phyloP scores from a whole-genome alignment of 2,329 filamentous ascomycete genomes.

The Claviceps humidiphila region DNA sequence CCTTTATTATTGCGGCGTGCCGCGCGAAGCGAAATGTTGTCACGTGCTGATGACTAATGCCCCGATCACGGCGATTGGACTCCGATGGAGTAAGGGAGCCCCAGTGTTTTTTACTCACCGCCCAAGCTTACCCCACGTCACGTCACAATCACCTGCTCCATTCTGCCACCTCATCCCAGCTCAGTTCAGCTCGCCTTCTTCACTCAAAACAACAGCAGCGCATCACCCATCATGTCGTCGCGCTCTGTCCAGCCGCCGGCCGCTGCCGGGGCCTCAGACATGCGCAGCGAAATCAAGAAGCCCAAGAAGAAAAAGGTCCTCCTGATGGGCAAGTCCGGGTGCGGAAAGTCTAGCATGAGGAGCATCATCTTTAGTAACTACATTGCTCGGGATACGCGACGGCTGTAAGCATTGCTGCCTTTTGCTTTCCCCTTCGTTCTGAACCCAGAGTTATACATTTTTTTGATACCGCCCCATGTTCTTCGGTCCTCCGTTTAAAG shows the following conservation, averaged over 20 bases:
- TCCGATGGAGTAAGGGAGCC: too few relatives aligned
- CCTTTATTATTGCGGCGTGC: too few relatives aligned
- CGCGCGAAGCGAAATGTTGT: too few relatives aligned
- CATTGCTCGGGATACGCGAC: constrained; percentile 85
- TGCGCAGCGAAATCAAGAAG: constrained; percentile 44
- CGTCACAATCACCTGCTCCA: not conserved
- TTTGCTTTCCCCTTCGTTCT: too few relatives aligned
- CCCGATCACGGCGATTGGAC: too few relatives aligned
- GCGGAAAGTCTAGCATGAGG: constrained; percentile 95
- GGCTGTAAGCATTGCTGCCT: constrained; percentile 41
- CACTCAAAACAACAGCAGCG: not conserved
- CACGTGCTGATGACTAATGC: too few relatives aligned
- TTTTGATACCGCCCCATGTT: too few relatives aligned
- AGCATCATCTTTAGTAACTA: constrained; percentile 99
- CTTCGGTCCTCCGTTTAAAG: too few relatives aligned
- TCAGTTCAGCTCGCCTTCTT: not conserved
- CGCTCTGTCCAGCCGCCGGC: constrained; percentile 1
- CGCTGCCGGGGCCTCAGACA: constrained; percentile 14
- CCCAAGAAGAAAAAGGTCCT: constrained; percentile 79
- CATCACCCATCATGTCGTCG: constrained; percentile 8
- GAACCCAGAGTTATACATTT: too few relatives aligned
- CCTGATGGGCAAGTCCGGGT: constrained; percentile 90
- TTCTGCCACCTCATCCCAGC: constrained; percentile 1
- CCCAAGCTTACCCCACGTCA: not conserved
- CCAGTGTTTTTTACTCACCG: not conserved